These are phyloP conservation scores for Melaleuca alternifolia DNA, from an alignment of 345 rosid species.

Conservation along the genomic window DNA sequence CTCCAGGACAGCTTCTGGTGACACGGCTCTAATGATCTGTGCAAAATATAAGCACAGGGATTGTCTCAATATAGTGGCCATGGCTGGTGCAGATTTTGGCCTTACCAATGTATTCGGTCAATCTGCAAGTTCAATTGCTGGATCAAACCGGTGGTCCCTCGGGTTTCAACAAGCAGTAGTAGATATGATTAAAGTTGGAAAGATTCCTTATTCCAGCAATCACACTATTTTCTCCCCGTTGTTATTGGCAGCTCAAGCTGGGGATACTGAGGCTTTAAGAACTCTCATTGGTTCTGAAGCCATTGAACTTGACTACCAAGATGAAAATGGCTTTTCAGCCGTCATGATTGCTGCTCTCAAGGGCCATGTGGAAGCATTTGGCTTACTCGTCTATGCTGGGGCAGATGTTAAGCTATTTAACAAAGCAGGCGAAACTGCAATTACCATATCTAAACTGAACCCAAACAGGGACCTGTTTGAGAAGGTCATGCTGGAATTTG, in stretches of 20 bases:
- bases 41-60: constrained; percentile 46
- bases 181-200: constrained; percentile 42
- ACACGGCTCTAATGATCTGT: constrained; percentile 72
- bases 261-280: constrained; percentile 59
- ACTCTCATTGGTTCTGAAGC: constrained; percentile 27
- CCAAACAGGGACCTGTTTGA: constrained; percentile 59
- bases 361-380: constrained; percentile 73
- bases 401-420: constrained; percentile 79
- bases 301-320: constrained; percentile 62
- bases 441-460: constrained; percentile 51
- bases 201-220: constrained; percentile 52
- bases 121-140: constrained; percentile 45
- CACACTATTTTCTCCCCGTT: constrained; percentile 47
- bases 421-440: constrained; percentile 67
- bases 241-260: constrained; percentile 50
- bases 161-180: constrained; percentile 56
- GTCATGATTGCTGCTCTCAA: constrained; percentile 81
- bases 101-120: constrained; percentile 36
- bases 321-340: constrained; percentile 71
- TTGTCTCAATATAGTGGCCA: constrained; percentile 48
- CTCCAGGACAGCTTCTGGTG: constrained; percentile 63
- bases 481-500: constrained; percentile 91
- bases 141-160: constrained; percentile 48
- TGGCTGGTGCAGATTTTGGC: constrained; percentile 86
- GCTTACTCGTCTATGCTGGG: constrained; percentile 66